A percentile compares a stretch with the other conserved stretches of the same genome.
These are phyloP conservation scores for Phytophthora sp. DNA, from an alignment of 352 stramenopile species.

Conservation along the genomic window DNA sequence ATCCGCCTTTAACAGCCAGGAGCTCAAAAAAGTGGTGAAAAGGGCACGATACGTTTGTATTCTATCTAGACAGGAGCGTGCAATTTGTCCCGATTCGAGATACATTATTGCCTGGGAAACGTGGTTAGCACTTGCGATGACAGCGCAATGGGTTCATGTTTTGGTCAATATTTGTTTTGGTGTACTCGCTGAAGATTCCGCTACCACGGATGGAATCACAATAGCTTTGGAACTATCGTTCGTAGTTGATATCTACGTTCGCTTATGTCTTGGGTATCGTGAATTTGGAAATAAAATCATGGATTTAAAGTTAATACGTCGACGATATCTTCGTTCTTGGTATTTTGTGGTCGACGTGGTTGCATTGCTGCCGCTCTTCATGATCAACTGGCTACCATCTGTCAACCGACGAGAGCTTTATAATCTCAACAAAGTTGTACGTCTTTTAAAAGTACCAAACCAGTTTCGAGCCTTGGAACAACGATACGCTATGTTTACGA, in stretches of 20 bases:
- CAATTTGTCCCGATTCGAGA: conserved; percentile 43
- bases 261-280: conserved; percentile 50
- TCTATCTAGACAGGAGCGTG: not conserved
- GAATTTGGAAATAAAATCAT: conserved; percentile 71
- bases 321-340: conserved; percentile 43
- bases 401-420: conserved; percentile 40
- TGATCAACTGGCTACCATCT: conserved; percentile 48
- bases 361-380: conserved; percentile 45
- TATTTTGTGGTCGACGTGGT: conserved; percentile 47
- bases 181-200: not conserved
- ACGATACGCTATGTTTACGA: conserved; percentile 46
- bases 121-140: conserved; percentile 36
- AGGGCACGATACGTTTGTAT: not conserved
- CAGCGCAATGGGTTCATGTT: conserved; percentile 42
- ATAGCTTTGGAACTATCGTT: conserved; percentile 46
- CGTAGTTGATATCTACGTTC: conserved; percentile 51
- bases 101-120: conserved; percentile 37
- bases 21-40: not conserved
- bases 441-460: conserved; percentile 41
- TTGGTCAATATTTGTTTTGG: conserved; percentile 50
- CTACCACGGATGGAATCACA: conserved; percentile 19
- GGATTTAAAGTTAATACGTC: conserved; percentile 39
- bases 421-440: conserved; percentile 64
- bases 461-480: conserved; percentile 41
- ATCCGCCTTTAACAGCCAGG: conserved; percentile 8